Conservation (phyloP, 2,329 filamentous ascomycete genomes). For the Aspergillaceae sp. region DNA sequence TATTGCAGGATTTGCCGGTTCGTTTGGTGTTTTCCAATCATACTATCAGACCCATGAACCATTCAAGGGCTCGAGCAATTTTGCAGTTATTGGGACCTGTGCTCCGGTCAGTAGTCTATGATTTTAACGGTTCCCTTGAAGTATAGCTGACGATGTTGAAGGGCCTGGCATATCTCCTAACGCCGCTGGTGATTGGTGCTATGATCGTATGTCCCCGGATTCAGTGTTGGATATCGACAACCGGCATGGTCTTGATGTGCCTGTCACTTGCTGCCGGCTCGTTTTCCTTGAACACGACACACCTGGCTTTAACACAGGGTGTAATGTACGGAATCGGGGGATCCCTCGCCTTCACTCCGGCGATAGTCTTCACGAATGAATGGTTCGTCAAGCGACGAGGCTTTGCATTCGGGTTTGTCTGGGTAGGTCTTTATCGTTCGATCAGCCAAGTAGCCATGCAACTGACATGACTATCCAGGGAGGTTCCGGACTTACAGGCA, state of each 20-base stretch:
- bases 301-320: slow-evolving; percentile 17
- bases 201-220: slow-evolving; percentile 6
- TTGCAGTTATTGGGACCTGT: slow-evolving; percentile 17
- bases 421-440: slow-evolving; percentile 15
- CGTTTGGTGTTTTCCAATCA: slow-evolving; percentile 19
- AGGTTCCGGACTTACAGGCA: slow-evolving; percentile 30
- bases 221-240: slow-evolving; percentile 9
- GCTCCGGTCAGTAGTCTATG: slow-evolving; percentile 9
- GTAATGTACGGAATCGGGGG: slow-evolving; percentile 36
- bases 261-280: slow-evolving; percentile 15
- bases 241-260: slow-evolving; percentile 16
- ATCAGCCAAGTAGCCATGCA: not conserved
- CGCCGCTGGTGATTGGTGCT: slow-evolving; percentile 10
- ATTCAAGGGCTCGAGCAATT: slow-evolving; percentile 9
- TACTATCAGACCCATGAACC: slow-evolving; percentile 14
- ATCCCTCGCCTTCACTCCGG: slow-evolving; percentile 39
- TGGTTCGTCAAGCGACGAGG: slow-evolving; percentile 43
- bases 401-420: slow-evolving; percentile 38
- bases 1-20: slow-evolving; percentile 3
- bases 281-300: slow-evolving; percentile 11
- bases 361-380: slow-evolving; percentile 41
- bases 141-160: not conserved
- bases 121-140: not conserved
- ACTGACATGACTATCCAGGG: slow-evolving; percentile 23
- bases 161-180: slow-evolving; percentile 13